phyloP scores from a whole-genome alignment of 495 filamentous ascomycete genomes.

The Sabuloglossum arenarium region DNA sequence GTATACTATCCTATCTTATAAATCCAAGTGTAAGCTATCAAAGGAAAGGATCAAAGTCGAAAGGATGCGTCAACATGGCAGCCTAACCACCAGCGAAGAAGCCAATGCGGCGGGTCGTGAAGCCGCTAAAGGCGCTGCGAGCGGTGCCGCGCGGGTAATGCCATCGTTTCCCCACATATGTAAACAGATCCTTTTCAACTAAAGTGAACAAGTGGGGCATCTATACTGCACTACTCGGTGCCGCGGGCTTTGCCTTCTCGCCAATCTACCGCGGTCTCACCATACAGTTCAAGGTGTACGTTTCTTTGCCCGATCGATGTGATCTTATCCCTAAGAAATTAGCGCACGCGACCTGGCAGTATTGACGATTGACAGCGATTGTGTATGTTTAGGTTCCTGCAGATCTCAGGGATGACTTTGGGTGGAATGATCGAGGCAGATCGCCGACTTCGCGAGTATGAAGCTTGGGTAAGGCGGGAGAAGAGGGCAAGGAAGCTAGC shows the following conservation, averaged over 20 bases:
- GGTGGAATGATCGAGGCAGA: conserved; percentile 76
- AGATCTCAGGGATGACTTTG: conserved; percentile 73
- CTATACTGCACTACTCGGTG: conserved; percentile 32
- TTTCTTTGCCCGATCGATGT: neutral
- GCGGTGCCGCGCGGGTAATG: conserved; percentile 35
- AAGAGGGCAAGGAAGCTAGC: conserved; percentile 19
- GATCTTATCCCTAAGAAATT: neutral
- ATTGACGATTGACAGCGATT: neutral
- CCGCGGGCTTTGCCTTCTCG: conserved; percentile 32
- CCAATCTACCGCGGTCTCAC: conserved; percentile 69
- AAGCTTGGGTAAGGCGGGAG: conserved; percentile 38
- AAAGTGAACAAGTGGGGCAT: conserved; percentile 31
- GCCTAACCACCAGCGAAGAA: conserved; percentile 30
- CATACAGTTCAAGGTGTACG: conserved; percentile 74
- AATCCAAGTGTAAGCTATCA: too few species aligned
- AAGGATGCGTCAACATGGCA: conserved; percentile 14
- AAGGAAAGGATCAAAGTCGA: neutral
- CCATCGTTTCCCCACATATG: neutral
- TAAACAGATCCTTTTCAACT: too few species aligned
- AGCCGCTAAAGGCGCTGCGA: conserved; percentile 34
- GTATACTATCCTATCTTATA: neutral
- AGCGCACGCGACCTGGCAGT: neutral
- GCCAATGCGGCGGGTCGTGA: conserved; percentile 37
- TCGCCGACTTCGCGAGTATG: conserved; percentile 45
- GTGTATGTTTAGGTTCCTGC: conserved; percentile 37